Base-by-base conservation (phyloP, 2,329 filamentous ascomycete species). In the Epichloe sylvatica region DNA sequence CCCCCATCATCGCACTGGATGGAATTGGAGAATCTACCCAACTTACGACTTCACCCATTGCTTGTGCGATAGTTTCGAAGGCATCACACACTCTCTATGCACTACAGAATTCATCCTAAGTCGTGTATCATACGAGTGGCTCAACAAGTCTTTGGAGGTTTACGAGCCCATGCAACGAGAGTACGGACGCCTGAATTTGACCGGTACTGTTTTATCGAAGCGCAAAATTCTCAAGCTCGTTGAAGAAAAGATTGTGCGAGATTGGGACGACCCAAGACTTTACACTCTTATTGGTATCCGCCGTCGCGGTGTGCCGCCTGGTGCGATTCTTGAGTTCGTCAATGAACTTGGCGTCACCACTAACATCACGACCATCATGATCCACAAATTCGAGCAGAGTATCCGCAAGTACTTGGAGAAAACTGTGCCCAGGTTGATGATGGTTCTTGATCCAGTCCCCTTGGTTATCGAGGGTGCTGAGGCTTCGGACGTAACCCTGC, bases 121-220 rank as follows among this genome's bases (percentile, higher is more conserved):
- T 19, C 74, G 91, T 52, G 82, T 86, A 44, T 92, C 86, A 38
- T 98, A 97, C 62, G 90, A 97, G 62, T 97, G 78, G 80, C 72
- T 97, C 35, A 86, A 92, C 65, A 81, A 88, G 66, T 77, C 80
- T 11, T 74, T 94, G 13, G 86, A 81, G 36, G 81, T 94, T 50
- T 94, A 94, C 66, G 78, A 88, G 60, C 89, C 91, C 1, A 95
- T 95, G 87, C 91, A 97, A 75, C 76, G 91, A 64, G 90, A 95
- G 69, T 94, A 78, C 57, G 77, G 67, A 8, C 61, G 67, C 36
- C 58, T 70, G 4, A 94, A 86, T 56, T 76, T 96, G 34, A 82
- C 80, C 9, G 89, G 90, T 15, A 94, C 90, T 0, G 83, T 96
- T 49, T 75, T 95, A 53, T 90, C 84, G 35, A 96, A 97, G 71